phyloP scores from a whole-genome alignment of 2,329 filamentous ascomycete genomes.

The Colletotrichum godetiae region DNA sequence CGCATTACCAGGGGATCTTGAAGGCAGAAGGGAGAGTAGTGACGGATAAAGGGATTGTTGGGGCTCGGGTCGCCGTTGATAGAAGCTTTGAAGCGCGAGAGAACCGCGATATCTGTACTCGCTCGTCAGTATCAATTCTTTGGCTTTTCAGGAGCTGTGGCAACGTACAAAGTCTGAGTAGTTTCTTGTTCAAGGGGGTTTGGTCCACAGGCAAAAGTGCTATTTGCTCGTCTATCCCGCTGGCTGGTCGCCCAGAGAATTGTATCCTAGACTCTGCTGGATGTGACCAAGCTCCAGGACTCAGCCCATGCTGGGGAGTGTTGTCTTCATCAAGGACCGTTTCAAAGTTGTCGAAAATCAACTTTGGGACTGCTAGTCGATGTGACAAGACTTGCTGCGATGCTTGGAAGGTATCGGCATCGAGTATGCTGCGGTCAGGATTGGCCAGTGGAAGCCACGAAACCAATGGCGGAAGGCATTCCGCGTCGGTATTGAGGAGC shows the following conservation, averaged over 20 bases:
- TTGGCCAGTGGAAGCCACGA: conserved; percentile 1
- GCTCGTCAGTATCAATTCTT: neutral
- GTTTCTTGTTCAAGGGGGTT: conserved; percentile 57
- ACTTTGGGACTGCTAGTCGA: conserved; percentile 36
- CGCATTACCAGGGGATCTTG: conserved; percentile 62
- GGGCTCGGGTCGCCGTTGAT: conserved; percentile 60
- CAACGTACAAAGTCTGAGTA: conserved; percentile 42
- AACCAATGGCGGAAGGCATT: neutral
- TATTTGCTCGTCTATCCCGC: conserved; percentile 46
- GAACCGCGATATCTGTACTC: conserved; percentile 57
- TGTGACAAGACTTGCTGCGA: conserved; percentile 42
- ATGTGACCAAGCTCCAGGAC: neutral
- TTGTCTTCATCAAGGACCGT: neutral
- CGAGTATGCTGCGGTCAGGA: conserved; percentile 36
- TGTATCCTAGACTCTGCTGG: neutral
- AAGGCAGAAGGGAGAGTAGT: conserved; percentile 59
- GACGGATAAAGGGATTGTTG: conserved; percentile 57
- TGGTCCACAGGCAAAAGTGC: conserved; percentile 54
- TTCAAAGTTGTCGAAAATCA: conserved; percentile 31
- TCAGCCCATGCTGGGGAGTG: neutral
- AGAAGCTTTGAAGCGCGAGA: conserved; percentile 62
- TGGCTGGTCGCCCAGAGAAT: neutral
- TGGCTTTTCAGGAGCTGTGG: neutral
- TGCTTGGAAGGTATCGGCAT: conserved; percentile 43
- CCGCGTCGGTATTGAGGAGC: neutral